A percentile compares a stretch with the other conserved stretches of the same genome.
Evolutionary conservation across 2,329 filamentous ascomycete species (phyloP).

Genomic region (Decorospora gaudefroyi): DNA sequence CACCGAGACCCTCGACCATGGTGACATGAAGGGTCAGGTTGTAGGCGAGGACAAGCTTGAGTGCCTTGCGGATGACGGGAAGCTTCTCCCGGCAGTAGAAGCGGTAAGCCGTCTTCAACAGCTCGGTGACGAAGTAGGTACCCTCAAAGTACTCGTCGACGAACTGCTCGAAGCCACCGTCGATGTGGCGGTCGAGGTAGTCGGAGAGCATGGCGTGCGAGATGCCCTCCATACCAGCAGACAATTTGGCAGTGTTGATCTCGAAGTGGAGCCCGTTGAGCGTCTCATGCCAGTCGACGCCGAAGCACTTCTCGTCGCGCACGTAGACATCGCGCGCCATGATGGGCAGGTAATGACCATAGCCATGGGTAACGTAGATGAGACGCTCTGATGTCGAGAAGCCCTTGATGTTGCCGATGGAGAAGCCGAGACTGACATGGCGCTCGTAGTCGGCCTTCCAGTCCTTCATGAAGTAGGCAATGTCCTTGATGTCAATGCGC

Average conservation of each 20-base stretch:
- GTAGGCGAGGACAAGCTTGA: constrained; percentile 94
- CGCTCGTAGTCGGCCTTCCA: constrained; percentile 97
- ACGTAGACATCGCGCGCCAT: constrained; percentile 94
- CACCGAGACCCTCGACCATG: constrained; percentile 85
- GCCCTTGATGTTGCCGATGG: constrained; percentile 93
- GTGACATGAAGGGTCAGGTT: constrained; percentile 94
- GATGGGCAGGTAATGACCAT: constrained; percentile 89
- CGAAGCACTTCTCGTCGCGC: constrained; percentile 88
- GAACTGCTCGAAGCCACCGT: constrained; percentile 87
- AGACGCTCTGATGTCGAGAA: constrained; percentile 65
- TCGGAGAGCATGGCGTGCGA: constrained; percentile 79
- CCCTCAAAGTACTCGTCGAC: constrained; percentile 96
- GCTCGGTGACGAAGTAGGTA: constrained; percentile 91
- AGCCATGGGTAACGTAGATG: constrained; percentile 96
- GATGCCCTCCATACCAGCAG: constrained; percentile 86
- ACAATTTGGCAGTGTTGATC: constrained; percentile 83
- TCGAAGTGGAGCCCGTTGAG: constrained; percentile 78
- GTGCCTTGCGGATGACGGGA: constrained; percentile 88
- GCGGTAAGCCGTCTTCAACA: constrained; percentile 92
- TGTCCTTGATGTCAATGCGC: constrained; percentile 97
- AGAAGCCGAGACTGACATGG: constrained; percentile 83
- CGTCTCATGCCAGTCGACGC: constrained; percentile 90
- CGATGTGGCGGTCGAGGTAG: constrained; percentile 94
- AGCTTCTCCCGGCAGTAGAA: constrained; percentile 88
- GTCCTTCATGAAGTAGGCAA: constrained; percentile 98